Percentiles rank a stretch among this genome's conserved stretches.
Conservation (phyloP, 225 moss, liverwort and hornwort genomes). For the Straminergon stramineum region DNA sequence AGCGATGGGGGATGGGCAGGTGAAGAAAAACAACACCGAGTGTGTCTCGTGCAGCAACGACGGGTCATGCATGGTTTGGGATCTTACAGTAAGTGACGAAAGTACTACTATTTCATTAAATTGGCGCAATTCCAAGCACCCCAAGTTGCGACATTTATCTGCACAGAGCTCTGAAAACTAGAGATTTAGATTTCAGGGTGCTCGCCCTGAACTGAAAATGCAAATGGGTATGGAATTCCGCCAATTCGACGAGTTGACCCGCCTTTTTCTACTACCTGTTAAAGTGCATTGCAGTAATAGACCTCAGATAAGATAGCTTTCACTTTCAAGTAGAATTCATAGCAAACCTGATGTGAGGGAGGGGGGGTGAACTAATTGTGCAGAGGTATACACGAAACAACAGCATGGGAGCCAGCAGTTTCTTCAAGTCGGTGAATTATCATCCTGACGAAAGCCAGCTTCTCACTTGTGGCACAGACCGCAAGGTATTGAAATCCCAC, state of each 20-base stretch:
- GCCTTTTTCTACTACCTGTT: background rate
- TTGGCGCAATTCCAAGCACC: background rate
- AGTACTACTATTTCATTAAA: background rate
- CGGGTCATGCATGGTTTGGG: constrained; percentile 95
- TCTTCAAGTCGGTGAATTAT: constrained; percentile 82
- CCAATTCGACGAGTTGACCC: too few species aligned
- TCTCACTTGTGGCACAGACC: constrained; percentile 82
- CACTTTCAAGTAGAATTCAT: background rate
- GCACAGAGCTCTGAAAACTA: background rate
- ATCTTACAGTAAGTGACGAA: constrained; percentile 46
- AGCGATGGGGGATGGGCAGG: constrained; percentile 10
- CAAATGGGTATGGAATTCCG: background rate
- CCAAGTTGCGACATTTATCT: background rate
- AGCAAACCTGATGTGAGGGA: background rate
- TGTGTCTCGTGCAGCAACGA: constrained; percentile 93
- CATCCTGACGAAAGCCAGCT: constrained; percentile 98
- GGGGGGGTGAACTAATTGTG: background rate
- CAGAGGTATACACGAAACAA: constrained; percentile 85
- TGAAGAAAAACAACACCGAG: constrained; percentile 80
- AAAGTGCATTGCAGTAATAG: too few species aligned
- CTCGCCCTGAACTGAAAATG: background rate
- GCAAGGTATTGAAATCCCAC: constrained; percentile 45
- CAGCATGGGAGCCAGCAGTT: constrained; percentile 77
- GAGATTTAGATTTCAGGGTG: background rate
- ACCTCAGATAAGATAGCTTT: background rate